Conservation (phyloP, 1,139 yeast genomes). For the Nakaseomyces kungkrabaensis region DNA sequence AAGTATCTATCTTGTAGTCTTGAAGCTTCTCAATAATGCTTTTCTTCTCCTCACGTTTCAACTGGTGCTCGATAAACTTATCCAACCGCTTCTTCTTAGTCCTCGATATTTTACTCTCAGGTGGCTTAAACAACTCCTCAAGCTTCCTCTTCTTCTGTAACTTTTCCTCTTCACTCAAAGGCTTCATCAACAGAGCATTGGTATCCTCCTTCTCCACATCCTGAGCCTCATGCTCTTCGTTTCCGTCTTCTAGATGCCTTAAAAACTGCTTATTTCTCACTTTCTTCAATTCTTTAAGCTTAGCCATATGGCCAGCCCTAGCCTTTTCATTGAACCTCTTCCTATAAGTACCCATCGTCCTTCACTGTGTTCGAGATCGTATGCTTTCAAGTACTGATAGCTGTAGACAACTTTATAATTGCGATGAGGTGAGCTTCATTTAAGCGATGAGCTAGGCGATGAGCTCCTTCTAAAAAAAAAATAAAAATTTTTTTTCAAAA, state of each 20-base stretch:
- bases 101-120: conserved; percentile 54
- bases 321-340: conserved; percentile 80
- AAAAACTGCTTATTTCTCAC: conserved; percentile 61
- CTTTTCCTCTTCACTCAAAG: conserved; percentile 45
- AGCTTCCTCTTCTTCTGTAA: conserved; percentile 56
- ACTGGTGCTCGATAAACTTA: conserved; percentile 75
- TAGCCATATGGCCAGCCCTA: conserved; percentile 73
- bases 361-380: neutral
- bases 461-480: too few species aligned
- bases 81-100: conserved; percentile 71
- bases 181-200: conserved; percentile 51
- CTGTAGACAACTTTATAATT: too few species aligned
- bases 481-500: neutral
- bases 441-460: too few species aligned
- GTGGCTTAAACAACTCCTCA: conserved; percentile 43
- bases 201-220: conserved; percentile 34
- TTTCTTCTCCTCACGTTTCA: conserved; percentile 83
- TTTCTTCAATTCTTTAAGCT: conserved; percentile 58
- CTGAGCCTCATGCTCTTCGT: conserved; percentile 19
- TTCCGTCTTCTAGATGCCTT: conserved; percentile 37
- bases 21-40: conserved; percentile 63
- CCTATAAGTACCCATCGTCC: conserved; percentile 67
- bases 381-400: too few species aligned
- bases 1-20: conserved; percentile 63
- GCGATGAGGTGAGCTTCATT: too few species aligned